These are phyloP conservation scores for Penicillium sp. DNA, from an alignment of 2,329 filamentous ascomycete species.

Conservation along the genomic window DNA sequence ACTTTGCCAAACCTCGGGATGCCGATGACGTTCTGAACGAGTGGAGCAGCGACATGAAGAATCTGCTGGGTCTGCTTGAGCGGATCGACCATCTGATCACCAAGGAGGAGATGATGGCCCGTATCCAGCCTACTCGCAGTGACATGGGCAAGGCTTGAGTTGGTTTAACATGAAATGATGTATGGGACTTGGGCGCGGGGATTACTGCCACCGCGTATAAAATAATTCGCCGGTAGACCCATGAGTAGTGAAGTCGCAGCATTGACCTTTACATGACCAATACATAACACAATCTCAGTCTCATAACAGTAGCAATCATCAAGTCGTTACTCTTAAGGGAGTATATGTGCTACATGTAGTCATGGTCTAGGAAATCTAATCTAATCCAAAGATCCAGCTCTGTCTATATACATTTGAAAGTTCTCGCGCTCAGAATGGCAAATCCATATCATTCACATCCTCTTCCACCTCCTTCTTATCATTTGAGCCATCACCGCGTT, in stretches of 20 bases:
- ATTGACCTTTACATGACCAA: slow-evolving; percentile 6
- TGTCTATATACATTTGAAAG: slow-evolving; percentile 12
- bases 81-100: slow-evolving; percentile 97
- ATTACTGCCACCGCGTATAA: slow-evolving; percentile 27
- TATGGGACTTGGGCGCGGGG: slow-evolving; percentile 10
- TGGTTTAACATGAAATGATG: background rate
- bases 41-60: slow-evolving; percentile 99
- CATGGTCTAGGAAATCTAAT: slow-evolving; percentile 5
- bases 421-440: slow-evolving; percentile 52
- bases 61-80: slow-evolving; percentile 77
- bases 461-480: slow-evolving; percentile 45
- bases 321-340: background rate
- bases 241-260: slow-evolving; percentile 9
- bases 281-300: background rate
- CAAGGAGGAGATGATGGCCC: slow-evolving; percentile 99
- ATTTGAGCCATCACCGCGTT: slow-evolving; percentile 15
- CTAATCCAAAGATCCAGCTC: slow-evolving; percentile 6
- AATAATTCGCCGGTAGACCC: slow-evolving; percentile 32
- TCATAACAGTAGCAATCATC: background rate
- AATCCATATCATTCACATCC: slow-evolving; percentile 64
- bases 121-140: slow-evolving; percentile 68
- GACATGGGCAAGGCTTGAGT: slow-evolving; percentile 40
- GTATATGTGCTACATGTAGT: background rate
- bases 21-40: slow-evolving; percentile 96
- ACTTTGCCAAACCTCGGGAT: slow-evolving; percentile 89